Evolutionary conservation across 1,284 basidiomycete species (phyloP).

Genomic region (Afroboletus lepidellus): DNA sequence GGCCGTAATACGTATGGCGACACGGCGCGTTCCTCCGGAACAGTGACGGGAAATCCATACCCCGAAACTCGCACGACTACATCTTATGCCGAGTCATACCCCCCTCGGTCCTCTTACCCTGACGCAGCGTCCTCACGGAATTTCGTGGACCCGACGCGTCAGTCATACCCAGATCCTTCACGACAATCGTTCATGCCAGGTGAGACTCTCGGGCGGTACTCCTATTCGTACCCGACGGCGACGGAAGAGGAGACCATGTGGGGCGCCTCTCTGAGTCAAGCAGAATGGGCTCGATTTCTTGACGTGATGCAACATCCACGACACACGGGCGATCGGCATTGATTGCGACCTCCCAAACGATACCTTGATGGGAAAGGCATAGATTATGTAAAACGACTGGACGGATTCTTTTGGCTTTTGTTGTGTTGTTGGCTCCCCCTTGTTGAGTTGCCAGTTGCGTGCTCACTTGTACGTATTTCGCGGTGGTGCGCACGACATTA

Average conservation of each 20-base stretch:
- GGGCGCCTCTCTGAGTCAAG: conserved; percentile 59
- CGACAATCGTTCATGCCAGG: conserved; percentile 29
- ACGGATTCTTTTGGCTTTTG: conserved; percentile 27
- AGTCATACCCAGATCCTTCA: conserved; percentile 30
- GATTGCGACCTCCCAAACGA: conserved; percentile 15
- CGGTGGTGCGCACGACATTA: conserved; percentile 19
- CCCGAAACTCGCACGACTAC: conserved; percentile 25
- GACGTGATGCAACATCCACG: conserved; percentile 45
- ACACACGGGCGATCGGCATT: conserved; percentile 32
- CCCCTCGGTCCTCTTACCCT: conserved; percentile 23
- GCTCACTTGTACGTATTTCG: conserved; percentile 27
- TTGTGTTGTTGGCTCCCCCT: conserved; percentile 13
- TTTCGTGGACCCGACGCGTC: conserved; percentile 22
- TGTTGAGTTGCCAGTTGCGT: conserved; percentile 21
- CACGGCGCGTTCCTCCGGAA: conserved; percentile 19
- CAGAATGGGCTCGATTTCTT: conserved; percentile 53
- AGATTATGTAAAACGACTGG: conserved; percentile 32
- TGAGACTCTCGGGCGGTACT: conserved; percentile 28
- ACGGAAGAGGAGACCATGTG: conserved; percentile 54
- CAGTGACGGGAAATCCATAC: conserved; percentile 28
- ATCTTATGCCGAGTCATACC: conserved; percentile 27
- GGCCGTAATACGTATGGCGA: conserved; percentile 26
- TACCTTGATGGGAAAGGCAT: conserved; percentile 11
- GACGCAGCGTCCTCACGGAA: conserved; percentile 29
- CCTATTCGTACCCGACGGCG: conserved; percentile 36